A percentile compares a stretch with the other conserved stretches of the same genome.
Evolutionary conservation across 257 asterid species (phyloP).

Genomic region (Solanum clarkiae): DNA sequence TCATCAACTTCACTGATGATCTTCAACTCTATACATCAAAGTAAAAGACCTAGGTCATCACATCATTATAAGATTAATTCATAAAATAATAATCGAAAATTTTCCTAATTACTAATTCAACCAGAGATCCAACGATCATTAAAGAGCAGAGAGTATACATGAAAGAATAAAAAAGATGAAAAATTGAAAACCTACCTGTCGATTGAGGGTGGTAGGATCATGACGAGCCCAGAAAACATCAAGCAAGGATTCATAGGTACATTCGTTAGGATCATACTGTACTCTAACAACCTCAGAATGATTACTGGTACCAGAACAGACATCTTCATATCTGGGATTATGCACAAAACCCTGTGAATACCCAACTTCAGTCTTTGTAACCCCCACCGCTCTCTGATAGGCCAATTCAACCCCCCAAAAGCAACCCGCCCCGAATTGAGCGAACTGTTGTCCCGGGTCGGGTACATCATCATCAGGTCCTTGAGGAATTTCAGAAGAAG

Average conservation of each 20-base stretch:
- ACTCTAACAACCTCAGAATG: conserved; percentile 10
- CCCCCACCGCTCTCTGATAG: conserved; percentile 77
- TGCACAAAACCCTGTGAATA: conserved; percentile 57
- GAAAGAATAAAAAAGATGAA: background rate
- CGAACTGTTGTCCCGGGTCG: conserved; percentile 57
- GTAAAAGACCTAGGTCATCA: background rate
- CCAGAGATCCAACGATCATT: background rate
- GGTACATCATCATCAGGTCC: conserved; percentile 74
- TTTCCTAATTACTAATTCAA: background rate
- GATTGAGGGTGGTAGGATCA: conserved; percentile 91
- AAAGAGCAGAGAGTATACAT: background rate
- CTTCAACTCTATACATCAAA: background rate
- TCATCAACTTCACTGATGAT: background rate
- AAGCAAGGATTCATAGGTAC: conserved; percentile 57
- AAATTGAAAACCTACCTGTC: conserved; percentile 41
- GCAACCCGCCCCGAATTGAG: conserved; percentile 95
- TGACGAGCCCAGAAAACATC: conserved; percentile 84
- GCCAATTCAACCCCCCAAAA: conserved; percentile 97
- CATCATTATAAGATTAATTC: background rate
- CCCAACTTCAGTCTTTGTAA: conserved; percentile 74
- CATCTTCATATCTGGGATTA: conserved; percentile 15
- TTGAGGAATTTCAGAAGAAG: conserved; percentile 40
- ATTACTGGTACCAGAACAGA: background rate
- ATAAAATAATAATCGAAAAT: background rate
- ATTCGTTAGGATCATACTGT: conserved; percentile 77